Conservation (phyloP, 2,329 filamentous ascomycete genomes). For the Fusarium anthophilum region DNA sequence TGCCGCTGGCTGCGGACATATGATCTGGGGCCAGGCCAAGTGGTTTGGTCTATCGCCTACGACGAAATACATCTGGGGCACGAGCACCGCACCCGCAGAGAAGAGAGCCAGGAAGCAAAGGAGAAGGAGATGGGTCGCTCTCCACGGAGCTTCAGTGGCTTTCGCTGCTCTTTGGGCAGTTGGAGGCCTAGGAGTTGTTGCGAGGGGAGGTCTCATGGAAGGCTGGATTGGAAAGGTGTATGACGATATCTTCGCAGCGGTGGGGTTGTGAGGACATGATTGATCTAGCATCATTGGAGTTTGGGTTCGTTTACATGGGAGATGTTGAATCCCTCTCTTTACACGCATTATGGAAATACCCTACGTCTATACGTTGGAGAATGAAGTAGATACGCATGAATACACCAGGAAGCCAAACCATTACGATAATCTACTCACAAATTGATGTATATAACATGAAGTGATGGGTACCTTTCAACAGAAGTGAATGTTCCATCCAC, state of each 20-base stretch:
- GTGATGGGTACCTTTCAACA: not conserved
- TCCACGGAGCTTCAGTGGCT: conserved; percentile 71
- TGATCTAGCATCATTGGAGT: conserved; percentile 35
- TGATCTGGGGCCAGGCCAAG: conserved; percentile 85
- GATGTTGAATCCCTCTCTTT: conserved; percentile 26
- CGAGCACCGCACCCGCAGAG: conserved; percentile 56
- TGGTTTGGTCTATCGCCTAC: conserved; percentile 76
- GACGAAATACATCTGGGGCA: conserved; percentile 56
- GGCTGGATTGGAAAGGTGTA: conserved; percentile 87
- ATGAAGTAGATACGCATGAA: not conserved
- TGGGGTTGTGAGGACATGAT: conserved; percentile 41
- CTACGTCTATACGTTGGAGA: conserved; percentile 12
- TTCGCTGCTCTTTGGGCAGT: conserved; percentile 79
- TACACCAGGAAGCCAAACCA: not conserved
- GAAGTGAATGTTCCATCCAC: rapidly evolving
- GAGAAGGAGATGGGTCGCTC: conserved; percentile 73
- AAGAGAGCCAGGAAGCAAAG: conserved; percentile 62
- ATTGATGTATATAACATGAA: not conserved
- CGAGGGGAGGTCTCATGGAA: conserved; percentile 71
- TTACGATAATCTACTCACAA: not conserved
- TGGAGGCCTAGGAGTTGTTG: conserved; percentile 82
- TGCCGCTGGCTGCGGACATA: conserved; percentile 75
- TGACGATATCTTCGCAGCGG: conserved; percentile 67
- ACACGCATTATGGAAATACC: conserved; percentile 40
- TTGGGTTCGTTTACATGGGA: conserved; percentile 32